Conservation (phyloP, 768 basidiomycete genomes). For the Lentinula lateritia region DNA sequence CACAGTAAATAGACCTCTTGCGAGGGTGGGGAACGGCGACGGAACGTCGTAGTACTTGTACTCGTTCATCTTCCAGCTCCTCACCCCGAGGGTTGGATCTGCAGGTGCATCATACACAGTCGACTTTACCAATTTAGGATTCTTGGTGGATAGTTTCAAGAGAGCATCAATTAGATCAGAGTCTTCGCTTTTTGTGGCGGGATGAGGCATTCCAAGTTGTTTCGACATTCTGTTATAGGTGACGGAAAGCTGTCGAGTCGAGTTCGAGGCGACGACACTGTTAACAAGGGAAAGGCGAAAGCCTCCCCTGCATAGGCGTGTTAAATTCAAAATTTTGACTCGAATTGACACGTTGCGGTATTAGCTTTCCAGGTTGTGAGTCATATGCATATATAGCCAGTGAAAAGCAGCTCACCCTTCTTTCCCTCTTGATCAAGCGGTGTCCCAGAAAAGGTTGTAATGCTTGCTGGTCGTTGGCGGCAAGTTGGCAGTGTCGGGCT, state of each 20-base stretch:
- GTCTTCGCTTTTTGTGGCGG: slow-evolving; percentile 31
- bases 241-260: not conserved
- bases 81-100: slow-evolving; percentile 47
- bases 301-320: not conserved
- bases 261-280: not conserved
- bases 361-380: not conserved
- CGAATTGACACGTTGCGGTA: not conserved
- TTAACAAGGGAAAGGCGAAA: not conserved
- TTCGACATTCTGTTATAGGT: not conserved
- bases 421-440: not conserved
- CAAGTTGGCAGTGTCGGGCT: too few relatives aligned
- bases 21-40: slow-evolving; percentile 92
- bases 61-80: slow-evolving; percentile 98
- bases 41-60: slow-evolving; percentile 89
- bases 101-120: slow-evolving; percentile 52
- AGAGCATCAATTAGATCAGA: slow-evolving; percentile 58
- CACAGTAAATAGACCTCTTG: slow-evolving; percentile 80
- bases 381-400: not conserved
- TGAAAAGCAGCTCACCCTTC: too few relatives aligned
- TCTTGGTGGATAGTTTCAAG: slow-evolving; percentile 42
- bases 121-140: slow-evolving; percentile 62
- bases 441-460: not conserved
- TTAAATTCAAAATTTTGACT: not conserved
- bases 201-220: not conserved
- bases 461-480: not conserved